A percentile compares a stretch with the other conserved stretches of the same genome.
Conservation (phyloP, 768 basidiomycete genomes). For the Mycena leptocephala region DNA sequence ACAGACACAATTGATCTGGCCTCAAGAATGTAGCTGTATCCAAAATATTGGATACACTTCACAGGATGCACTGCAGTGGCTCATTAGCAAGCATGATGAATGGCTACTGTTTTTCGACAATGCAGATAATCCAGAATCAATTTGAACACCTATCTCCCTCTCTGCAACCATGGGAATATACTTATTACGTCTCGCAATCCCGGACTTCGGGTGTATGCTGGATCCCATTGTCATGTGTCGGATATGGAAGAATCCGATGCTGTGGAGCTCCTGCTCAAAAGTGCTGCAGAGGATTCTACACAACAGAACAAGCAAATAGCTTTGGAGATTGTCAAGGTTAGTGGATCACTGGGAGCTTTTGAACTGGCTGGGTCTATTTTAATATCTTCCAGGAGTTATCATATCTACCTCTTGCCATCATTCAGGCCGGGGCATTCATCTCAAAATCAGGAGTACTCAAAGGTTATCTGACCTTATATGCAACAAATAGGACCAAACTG, state of each 20-base stretch:
- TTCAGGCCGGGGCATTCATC: neutral
- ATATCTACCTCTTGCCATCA: neutral
- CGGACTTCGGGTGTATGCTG: neutral
- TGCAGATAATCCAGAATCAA: too few relatives aligned
- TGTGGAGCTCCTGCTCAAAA: neutral
- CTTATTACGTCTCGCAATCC: slow-evolving; percentile 21
- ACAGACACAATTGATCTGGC: too few relatives aligned
- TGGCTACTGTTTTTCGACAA: too few relatives aligned
- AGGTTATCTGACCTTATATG: neutral
- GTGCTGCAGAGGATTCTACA: neutral
- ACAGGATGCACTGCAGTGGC: too few relatives aligned
- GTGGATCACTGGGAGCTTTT: neutral
- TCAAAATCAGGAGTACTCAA: neutral
- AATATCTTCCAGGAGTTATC: neutral
- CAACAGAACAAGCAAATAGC: neutral
- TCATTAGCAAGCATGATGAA: too few relatives aligned
- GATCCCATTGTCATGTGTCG: neutral
- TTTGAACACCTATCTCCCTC: too few relatives aligned
- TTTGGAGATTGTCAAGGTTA: neutral
- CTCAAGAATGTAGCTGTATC: too few relatives aligned
- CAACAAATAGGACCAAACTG: neutral
- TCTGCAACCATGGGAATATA: slow-evolving; percentile 1
- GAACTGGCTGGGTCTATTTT: neutral
- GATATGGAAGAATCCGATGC: neutral
- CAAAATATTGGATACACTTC: too few relatives aligned